Evolutionary conservation across 768 basidiomycete genomes (phyloP), one percentile per base, ranked within the genome.

Genomic region (Boletus fagicola): DNA sequence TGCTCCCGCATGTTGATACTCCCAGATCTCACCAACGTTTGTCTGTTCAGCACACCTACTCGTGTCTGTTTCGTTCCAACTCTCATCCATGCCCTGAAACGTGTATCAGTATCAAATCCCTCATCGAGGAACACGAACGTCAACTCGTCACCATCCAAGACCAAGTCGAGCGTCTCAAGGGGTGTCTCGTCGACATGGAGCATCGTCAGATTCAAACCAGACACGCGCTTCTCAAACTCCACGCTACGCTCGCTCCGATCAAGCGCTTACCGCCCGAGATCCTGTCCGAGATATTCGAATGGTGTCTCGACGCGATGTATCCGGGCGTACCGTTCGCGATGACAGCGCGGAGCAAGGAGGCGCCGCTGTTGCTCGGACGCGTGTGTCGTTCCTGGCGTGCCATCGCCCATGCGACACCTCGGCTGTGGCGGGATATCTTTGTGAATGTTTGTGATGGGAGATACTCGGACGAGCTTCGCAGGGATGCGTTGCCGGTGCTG

Each of bases 351-450:
- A 15, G 12, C 53, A 56, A 22, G 40, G 57, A 54, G 10, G 65
- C 67, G 0, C 72, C 71, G 0, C n/a, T 74, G 31, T 35, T 71
- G 2, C 67, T 74, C 6, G 68, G 66, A 4, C 68, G 68, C 0
- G 66, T 74, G 20, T 73, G 72, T 44, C 63, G 65, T 49, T 22
- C 58, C 0, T 74, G 72, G 71, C 65, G 71, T 9, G 56, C 52
- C 10, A 53, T 72, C 3, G 55, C 61, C 1, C 58, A 62, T 3
- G 52, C 63, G 13, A 73, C 72, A 1, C 72, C 72, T 22, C 51
- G 52, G 16, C 49, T 73, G 1, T 73, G 72, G 72, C 59, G 46
- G 11, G 58, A 65, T 47, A 33, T 68, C 24, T 49, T 52, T 26
- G 16, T 69, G 10, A 61, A 62, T 36, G 55, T 70, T 16, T 65